Base-by-base conservation (phyloP, 768 basidiomycete genomes). In the Pulveroboletus sp. region DNA sequence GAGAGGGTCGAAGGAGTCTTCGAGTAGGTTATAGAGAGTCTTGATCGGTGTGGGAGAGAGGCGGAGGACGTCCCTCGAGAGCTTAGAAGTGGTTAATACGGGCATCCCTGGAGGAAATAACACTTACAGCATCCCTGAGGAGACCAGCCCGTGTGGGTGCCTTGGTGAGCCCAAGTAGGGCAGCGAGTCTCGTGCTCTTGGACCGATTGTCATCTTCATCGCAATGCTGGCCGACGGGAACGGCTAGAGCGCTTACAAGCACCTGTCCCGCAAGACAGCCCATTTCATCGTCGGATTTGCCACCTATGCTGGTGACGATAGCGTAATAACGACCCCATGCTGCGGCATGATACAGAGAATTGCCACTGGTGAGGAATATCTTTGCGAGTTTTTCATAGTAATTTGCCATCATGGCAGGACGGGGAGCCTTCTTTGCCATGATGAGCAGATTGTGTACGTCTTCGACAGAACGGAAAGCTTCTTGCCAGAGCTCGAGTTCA, bases 401-500 rank as follows among this genome's bases (percentile, higher is more conserved):
- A 69, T 90, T 93, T 51, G 93, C 92, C 94, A 98, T 97, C 93
- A 97, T 95, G 11, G 85, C 79, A 0, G 92, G 91, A 31, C 92
- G 85, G 1, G 93, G 91, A 0, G 90, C 83, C 70, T 93, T 95
- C 69, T 95, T 95, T 27, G 89, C 87, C 81, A 92, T 85, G 10
- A 85, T 89, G 57, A 99, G 82, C 32, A 98, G 79, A 61, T 93
- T 93, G 73, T 98, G 95, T 35, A 97, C 89, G 68, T 99, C 95
- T 69, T 99, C 95, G 52, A 97, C 93, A 37, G 92, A 93, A 52
- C 95, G 88, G 80, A 97, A 99, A 9, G 93, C 95, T 63, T 97
- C 95, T 64, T 97, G 94, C 95, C 95, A 99, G 26, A 99, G 79
- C 71, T 99, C 95, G 56, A 99, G 85, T 68, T 98, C 93, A 58